phyloP scores from a whole-genome alignment of 177 flowering plant species.

The Vitis hybrid region DNA sequence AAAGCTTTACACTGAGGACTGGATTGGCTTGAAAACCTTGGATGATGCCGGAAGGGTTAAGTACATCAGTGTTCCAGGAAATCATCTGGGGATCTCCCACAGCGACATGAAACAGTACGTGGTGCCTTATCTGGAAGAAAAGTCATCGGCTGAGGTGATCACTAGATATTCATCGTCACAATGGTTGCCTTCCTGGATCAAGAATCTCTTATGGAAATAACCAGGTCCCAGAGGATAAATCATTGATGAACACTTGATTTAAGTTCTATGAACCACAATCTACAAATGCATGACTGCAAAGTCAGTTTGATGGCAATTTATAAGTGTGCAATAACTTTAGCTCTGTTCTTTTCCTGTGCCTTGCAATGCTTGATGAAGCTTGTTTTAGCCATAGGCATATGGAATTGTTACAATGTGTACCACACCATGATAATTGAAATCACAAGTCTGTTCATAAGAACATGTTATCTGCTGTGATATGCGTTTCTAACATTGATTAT shows the following conservation, averaged over 20 bases:
- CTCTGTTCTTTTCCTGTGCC: too few relatives aligned
- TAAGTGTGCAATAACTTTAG: too few relatives aligned
- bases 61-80: conserved; percentile 65
- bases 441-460: too few relatives aligned
- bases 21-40: conserved; percentile 81
- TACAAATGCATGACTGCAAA: too few relatives aligned
- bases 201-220: conserved; percentile 19
- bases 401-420: too few relatives aligned
- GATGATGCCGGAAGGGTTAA: conserved; percentile 78
- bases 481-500: background rate
- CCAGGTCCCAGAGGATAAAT: conserved; percentile 13
- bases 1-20: conserved; percentile 75
- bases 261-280: too few relatives aligned
- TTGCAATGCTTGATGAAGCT: too few relatives aligned
- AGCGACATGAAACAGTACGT: conserved; percentile 57
- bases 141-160: conserved; percentile 9
- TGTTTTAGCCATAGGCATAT: too few relatives aligned
- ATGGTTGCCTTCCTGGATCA: conserved; percentile 21
- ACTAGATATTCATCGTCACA: conserved; percentile 12
- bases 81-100: conserved; percentile 73
- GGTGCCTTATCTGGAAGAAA: conserved; percentile 65
- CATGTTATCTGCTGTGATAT: background rate
- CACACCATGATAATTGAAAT: too few relatives aligned
- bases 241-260: conserved; percentile 1
- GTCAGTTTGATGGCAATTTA: too few relatives aligned